Conservation (phyloP, 129 eudicot genomes). For the Ambrosia trifida region DNA sequence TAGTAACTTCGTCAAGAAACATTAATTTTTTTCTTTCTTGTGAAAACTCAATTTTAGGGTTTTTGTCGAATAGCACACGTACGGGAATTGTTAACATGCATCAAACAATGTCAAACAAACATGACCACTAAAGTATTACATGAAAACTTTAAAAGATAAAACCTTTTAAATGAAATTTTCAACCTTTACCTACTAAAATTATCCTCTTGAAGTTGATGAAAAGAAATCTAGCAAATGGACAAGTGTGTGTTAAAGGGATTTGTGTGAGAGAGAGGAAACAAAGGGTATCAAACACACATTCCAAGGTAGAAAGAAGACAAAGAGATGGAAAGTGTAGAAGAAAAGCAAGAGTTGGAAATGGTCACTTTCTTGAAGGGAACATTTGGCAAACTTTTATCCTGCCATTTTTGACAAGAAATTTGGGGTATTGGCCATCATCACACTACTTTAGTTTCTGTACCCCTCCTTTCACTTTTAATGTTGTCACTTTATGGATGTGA, state of each 20-base stretch:
- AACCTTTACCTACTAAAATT: constrained; percentile 19
- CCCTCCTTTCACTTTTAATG: constrained; percentile 23
- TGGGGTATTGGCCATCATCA: constrained; percentile 43
- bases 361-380: constrained; percentile 79
- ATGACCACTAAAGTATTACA: constrained; percentile 1
- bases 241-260: constrained; percentile 23
- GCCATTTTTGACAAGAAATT: constrained; percentile 61
- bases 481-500: constrained; percentile 39
- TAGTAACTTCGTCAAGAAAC: not conserved
- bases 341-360: constrained; percentile 74
- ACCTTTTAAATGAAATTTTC: not conserved
- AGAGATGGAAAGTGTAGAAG: constrained; percentile 61
- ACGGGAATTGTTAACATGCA: not conserved
- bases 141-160: not conserved
- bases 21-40: not conserved
- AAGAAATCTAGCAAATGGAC: constrained; percentile 23
- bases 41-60: not conserved
- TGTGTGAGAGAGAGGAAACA: constrained; percentile 30
- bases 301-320: constrained; percentile 79
- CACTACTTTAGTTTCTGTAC: constrained; percentile 42
- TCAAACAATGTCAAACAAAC: constrained; percentile 5
- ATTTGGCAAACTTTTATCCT: constrained; percentile 51
- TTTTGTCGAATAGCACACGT: not conserved
- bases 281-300: constrained; percentile 69
- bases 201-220: constrained; percentile 13